phyloP scores from a whole-genome alignment of 306 rosid species.

The Alnus rubra region DNA sequence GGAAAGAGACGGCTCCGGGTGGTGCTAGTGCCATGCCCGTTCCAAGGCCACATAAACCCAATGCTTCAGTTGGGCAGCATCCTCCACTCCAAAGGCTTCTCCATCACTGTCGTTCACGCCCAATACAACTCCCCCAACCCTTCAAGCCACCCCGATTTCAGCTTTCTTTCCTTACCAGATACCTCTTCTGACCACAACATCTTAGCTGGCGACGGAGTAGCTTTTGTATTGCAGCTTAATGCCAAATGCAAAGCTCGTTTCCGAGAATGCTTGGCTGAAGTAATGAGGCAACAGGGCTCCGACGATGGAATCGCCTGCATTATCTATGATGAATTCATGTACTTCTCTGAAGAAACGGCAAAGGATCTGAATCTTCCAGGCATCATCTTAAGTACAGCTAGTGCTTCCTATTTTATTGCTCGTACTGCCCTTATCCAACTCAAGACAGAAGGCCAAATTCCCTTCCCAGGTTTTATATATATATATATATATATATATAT shows the following conservation, averaged over 20 bases:
- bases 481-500: no score
- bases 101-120: conserved; percentile 41
- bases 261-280: conserved; percentile 19
- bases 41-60: conserved; percentile 42
- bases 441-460: conserved; percentile 28
- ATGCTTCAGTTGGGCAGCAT: conserved; percentile 40
- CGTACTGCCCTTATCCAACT: conserved; percentile 24
- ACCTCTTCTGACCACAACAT: conserved; percentile 29
- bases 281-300: neutral
- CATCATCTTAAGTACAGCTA: conserved; percentile 32
- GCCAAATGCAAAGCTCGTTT: conserved; percentile 27
- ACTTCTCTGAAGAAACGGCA: conserved; percentile 27
- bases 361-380: conserved; percentile 33
- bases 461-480: conserved; percentile 40
- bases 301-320: conserved; percentile 36
- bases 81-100: conserved; percentile 46
- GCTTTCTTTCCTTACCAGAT: conserved; percentile 33
- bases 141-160: conserved; percentile 35
- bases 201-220: conserved; percentile 12
- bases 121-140: conserved; percentile 42
- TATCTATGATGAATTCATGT: conserved; percentile 39
- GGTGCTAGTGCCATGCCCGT: conserved; percentile 36
- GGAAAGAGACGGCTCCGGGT: conserved; percentile 4
- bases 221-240: conserved; percentile 19
- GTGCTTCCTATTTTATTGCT: conserved; percentile 33